These are phyloP conservation scores for Schizopora paradoxa DNA, from an alignment of 1,284 basidiomycete species.

Conservation along the genomic window DNA sequence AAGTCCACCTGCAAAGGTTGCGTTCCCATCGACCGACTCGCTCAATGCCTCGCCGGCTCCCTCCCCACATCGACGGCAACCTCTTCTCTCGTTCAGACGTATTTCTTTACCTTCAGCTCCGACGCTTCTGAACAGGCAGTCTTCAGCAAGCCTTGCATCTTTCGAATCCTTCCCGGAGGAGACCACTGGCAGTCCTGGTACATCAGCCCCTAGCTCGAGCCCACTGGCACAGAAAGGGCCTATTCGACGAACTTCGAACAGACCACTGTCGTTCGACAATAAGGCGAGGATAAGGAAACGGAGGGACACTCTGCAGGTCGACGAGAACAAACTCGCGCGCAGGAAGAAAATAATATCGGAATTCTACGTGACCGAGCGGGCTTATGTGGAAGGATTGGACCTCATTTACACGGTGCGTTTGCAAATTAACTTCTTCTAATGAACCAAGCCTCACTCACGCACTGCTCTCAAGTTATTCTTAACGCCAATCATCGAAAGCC, in stretches of 20 bases:
- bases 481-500: slow-evolving; percentile 65
- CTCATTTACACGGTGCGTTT: slow-evolving; percentile 69
- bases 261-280: slow-evolving; percentile 30
- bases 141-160: slow-evolving; percentile 61
- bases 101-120: slow-evolving; percentile 69
- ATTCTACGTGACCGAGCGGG: slow-evolving; percentile 74
- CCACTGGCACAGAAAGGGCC: slow-evolving; percentile 19
- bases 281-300: slow-evolving; percentile 30
- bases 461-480: slow-evolving; percentile 58
- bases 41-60: slow-evolving; percentile 1
- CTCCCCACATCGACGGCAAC: slow-evolving; percentile 26
- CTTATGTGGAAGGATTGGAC: slow-evolving; percentile 75
- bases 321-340: slow-evolving; percentile 39
- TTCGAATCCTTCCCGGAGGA: slow-evolving; percentile 63
- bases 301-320: slow-evolving; percentile 30
- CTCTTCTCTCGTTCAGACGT: slow-evolving; percentile 63
- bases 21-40: slow-evolving; percentile 12
- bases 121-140: slow-evolving; percentile 49
- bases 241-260: slow-evolving; percentile 15
- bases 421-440: neutral
- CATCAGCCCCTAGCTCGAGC: too few relatives aligned
- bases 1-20: slow-evolving; percentile 4
- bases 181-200: slow-evolving; percentile 15
- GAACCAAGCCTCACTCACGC: slow-evolving; percentile 1
- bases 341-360: slow-evolving; percentile 63